A percentile compares a stretch with the other conserved stretches of the same genome.
These are phyloP conservation scores for Metarhizium humberi DNA, from an alignment of 2,329 filamentous ascomycete species.

Conservation along the genomic window DNA sequence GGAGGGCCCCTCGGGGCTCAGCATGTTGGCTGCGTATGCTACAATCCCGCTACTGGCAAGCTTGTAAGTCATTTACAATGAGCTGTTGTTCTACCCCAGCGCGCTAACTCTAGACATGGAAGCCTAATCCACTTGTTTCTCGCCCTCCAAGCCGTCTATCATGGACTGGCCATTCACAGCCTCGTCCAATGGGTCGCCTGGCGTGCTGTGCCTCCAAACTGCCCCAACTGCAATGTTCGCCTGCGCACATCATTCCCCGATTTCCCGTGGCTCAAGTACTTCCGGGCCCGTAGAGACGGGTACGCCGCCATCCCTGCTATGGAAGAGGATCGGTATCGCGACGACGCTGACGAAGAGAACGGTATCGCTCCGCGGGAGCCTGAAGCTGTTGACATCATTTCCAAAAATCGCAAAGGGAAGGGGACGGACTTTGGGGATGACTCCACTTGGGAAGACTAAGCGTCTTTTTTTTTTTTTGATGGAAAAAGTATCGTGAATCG, in stretches of 20 bases:
- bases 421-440: background rate
- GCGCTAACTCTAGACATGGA: background rate
- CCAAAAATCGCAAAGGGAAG: constrained; percentile 15
- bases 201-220: constrained; percentile 28
- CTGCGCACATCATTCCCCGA: constrained; percentile 28
- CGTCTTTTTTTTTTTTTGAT: background rate
- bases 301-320: constrained; percentile 14
- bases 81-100: background rate
- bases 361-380: constrained; percentile 7
- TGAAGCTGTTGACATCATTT: constrained; percentile 14
- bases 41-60: constrained; percentile 31
- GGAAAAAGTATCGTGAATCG: background rate
- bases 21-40: constrained; percentile 32
- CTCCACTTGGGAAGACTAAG: background rate
- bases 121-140: constrained; percentile 30
- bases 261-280: constrained; percentile 23
- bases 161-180: constrained; percentile 29
- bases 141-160: constrained; percentile 25
- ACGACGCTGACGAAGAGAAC: constrained; percentile 12
- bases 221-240: constrained; percentile 29
- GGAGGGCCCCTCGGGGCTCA: constrained; percentile 18
- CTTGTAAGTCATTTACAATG: constrained; percentile 22
- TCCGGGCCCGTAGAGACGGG: constrained; percentile 11
- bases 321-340: constrained; percentile 14
- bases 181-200: constrained; percentile 29